Evolutionary conservation across 768 basidiomycete species (phyloP), one percentile per base, ranked within the genome.

Genomic region (Termitomyces sp.): DNA sequence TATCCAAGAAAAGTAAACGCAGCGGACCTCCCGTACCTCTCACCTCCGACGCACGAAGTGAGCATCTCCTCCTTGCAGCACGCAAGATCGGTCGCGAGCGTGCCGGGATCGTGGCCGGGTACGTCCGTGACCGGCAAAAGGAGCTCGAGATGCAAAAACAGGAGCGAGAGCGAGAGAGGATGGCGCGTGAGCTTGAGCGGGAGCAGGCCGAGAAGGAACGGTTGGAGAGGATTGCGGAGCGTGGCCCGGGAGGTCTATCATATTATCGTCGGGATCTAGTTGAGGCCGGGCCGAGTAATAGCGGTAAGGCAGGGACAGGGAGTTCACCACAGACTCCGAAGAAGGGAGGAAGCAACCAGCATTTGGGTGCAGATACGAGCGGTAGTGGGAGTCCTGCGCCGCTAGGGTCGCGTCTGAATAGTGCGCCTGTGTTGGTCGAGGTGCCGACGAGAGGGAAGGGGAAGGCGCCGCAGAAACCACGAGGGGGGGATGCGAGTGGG

Each of bases 1-100:
- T 45, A 14, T 36, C 24, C 26, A 51, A 62, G 27, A 61, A 58
- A 56, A 37, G 59, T 63, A 67, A 69, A 57, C 68, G 68, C 50
- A 33, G 56, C 30, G 64, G 67, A 33, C 70, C 64, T 0, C 67
- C 67, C 5, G 65, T 64, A 36, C 67, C 80, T 40, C 57, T 81
- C 44, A 68, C 78, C 60, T 73, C 86, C 2, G 90, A 92, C 60
- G 90, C 89, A 4, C 81, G 86, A 46, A 77, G 80, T 0, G 89
- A 91, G 63, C 88, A 88, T 63, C 72, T 91, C 12, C 75, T 92
- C 1, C 73, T 88, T 13, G 89, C 89, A 3, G 85, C 88, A 9
- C 81, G 87, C n/a, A 84, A 75, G 53, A 77, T 90, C 4, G 89
- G 89, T 4, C 79, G 82, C 33, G 77, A 83, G 54, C 81, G 88